Evolutionary conservation across 768 basidiomycete species (phyloP).

Genomic region (Galerina marginata): DNA sequence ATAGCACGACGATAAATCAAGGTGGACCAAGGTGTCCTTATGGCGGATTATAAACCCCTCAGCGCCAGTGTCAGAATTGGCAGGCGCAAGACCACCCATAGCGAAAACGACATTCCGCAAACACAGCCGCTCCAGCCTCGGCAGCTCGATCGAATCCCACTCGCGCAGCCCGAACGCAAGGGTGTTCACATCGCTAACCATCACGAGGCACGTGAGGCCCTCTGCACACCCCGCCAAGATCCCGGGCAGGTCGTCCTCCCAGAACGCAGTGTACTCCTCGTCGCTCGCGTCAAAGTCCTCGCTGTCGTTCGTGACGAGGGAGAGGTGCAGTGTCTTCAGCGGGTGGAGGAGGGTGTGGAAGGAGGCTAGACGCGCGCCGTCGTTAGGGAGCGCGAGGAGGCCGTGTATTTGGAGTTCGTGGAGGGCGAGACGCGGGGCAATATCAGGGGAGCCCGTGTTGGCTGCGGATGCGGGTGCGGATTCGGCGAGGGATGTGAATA

Average conservation of each 20-base stretch:
- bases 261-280: constrained; percentile 4
- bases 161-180: neutral
- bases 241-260: neutral
- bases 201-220: neutral
- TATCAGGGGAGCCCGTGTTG: no score
- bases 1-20: neutral
- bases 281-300: constrained; percentile 1
- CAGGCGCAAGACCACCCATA: no score
- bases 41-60: constrained; percentile 5
- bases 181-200: constrained; percentile 1
- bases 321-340: neutral
- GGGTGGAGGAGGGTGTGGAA: neutral
- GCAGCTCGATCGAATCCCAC: neutral
- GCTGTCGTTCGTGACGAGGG: neutral
- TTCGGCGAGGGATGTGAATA: neutral
- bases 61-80: neutral
- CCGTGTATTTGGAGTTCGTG: neutral
- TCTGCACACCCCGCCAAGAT: neutral
- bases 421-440: no score
- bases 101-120: constrained; percentile 1
- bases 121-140: neutral
- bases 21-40: neutral
- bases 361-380: neutral
- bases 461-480: neutral
- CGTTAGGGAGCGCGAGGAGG: constrained; percentile 6